Base-by-base conservation (phyloP, 192 early-diverging fungal genomes). In the Podila clonocystis region DNA sequence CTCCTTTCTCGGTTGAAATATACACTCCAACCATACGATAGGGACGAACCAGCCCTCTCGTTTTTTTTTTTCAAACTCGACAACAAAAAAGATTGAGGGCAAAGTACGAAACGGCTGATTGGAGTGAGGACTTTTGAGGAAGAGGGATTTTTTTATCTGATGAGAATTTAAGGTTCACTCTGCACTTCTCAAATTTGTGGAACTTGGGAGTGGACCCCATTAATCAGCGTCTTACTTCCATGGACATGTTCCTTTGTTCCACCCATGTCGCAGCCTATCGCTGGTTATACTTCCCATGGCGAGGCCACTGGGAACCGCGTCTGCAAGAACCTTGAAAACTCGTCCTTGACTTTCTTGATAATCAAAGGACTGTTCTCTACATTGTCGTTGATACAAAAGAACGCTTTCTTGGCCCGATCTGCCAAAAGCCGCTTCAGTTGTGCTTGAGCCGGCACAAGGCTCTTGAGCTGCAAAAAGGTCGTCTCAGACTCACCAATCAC, bases 381-480 rank as follows among this genome's bases (percentile, higher is more conserved):
- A 59, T 79, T 69, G 49, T 79, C 76, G 36, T 79, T 79, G 61
- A 79, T 68, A 30, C 76, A 79, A 34, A 79, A 79, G 55, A 64
- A 79, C 50, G 55, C 3, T n/a, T 58, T 22, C 2, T 4, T 48
- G 30, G 72, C 22, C 41, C 45, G n/a, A 19, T 24, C 28, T 34
- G 9, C 9, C 76, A 72, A 50, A 36, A 79, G 13, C 29, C 2
- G 5, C 3, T 41, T 31, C 13, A 79, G 50, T 7, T 29, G 48
- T 5, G 5, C 12, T 15, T 68, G 30, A 4, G 70, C 50, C 50
- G 63, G 59, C 22, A 50, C 17, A 8, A 50, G 38, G 5, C 52
- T 62, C 55, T 13, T 67, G 30, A 79, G 50, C 31, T 72, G 69
- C 9, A 72, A 9, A 55, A 79, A 79, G 29, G 65, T 26, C 28